Evolutionary conservation across 805 yeast genomes (phyloP), one percentile per base, ranked within the genome.

Genomic region (Candida berthetii): DNA sequence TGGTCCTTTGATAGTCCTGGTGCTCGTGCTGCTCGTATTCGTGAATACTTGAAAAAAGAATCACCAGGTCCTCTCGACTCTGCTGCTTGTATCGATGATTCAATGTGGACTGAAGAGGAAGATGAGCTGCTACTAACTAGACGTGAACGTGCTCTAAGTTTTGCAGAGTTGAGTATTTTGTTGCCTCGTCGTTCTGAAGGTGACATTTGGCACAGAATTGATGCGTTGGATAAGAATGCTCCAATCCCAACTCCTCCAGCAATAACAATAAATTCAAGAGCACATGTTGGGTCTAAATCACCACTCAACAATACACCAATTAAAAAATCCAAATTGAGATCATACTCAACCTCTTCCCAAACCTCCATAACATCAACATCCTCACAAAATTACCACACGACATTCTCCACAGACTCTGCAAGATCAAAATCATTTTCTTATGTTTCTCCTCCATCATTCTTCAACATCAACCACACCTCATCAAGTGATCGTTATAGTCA

Each of bases 111-210:
- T 1, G 39, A 41, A 52, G 93, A 85, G 40, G 95, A 87, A 60
- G 95, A 87, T 60, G 84, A 80, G 46, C 57, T 78, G 29, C 58
- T 87, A 31, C 52, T 77, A 35, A 68, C 75, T 44, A 66, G 84
- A 39, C 61, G 76, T 9, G 64, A 74, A 38, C 65, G 79, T 48
- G 82, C 82, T 42, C 62, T 88, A 33, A 74, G 83, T 28, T 71
- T 83, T 52, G 83, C 82, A 15, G 96, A 88, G 61, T 65, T 88
- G 31, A 72, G 83, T 14, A 80, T 87, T 28, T 61, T 88, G 40
- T 65, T 88, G 35, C 91, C 93, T 14, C 74, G 72, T 43, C 74
- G 87, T 48, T 71, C 93, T 0, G 89, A 84, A 55, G 69, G 69
- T n/a, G 93, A 86, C 50, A 88, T 88, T 35, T 70, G 76, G 68